Evolutionary conservation across 2,329 filamentous ascomycete genomes (phyloP).

Genomic region (Sordariomycetes sp.): DNA sequence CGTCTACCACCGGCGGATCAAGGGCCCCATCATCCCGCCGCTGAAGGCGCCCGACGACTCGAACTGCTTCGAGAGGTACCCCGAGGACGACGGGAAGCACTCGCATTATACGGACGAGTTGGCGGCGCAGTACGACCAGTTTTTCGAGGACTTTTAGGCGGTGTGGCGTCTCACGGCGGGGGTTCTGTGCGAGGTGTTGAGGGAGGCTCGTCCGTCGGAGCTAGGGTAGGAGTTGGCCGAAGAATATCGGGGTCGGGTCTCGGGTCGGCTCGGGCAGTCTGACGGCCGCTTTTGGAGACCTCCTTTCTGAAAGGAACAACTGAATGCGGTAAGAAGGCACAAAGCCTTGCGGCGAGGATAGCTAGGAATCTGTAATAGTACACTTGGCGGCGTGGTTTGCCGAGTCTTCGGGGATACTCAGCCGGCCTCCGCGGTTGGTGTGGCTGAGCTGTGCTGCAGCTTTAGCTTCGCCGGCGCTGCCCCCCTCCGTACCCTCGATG

Average conservation of each 20-base stretch:
- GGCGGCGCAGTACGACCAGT: constrained; percentile 53
- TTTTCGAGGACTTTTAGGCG: constrained; percentile 56
- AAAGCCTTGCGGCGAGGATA: not conserved
- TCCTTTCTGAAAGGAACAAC: not conserved
- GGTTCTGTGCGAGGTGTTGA: not conserved
- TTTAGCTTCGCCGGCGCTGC: not conserved
- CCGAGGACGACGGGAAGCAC: constrained; percentile 55
- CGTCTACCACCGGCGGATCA: constrained; percentile 46
- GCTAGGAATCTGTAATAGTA: not conserved
- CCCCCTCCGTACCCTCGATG: not conserved
- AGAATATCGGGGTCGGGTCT: not conserved
- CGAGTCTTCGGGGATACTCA: not conserved
- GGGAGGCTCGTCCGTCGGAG: not conserved
- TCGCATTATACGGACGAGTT: constrained; percentile 59
- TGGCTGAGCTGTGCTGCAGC: not conserved
- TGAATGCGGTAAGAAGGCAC: not conserved
- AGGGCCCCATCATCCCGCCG: constrained; percentile 65
- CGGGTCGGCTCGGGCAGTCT: not conserved
- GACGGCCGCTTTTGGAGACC: not conserved
- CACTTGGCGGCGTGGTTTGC: not conserved
- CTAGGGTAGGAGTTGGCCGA: not conserved
- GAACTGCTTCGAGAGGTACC: constrained; percentile 71
- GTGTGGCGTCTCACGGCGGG: not conserved
- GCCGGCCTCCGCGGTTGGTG: not conserved
- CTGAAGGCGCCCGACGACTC: constrained; percentile 61